Conservation (phyloP, 257 asterid genomes). For the Plantago major region DNA sequence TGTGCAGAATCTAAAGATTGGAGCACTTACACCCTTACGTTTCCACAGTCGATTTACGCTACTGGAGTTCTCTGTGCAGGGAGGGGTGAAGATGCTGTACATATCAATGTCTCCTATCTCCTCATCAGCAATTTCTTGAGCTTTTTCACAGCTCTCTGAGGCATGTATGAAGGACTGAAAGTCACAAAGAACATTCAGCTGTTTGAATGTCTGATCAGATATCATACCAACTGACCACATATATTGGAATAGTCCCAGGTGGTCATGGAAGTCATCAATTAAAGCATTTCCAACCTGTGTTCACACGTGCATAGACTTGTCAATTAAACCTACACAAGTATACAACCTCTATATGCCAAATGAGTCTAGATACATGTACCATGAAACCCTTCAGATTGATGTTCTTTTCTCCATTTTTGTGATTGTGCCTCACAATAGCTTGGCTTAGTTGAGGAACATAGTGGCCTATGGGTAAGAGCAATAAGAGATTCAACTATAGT, state of each 20-base stretch:
- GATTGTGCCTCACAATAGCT: constrained; percentile 71
- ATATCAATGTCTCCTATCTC: constrained; percentile 81
- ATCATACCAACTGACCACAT: constrained; percentile 91
- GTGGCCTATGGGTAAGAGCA: constrained; percentile 82
- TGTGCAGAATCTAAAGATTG: constrained; percentile 9
- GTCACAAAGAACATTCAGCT: constrained; percentile 55
- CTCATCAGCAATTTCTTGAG: constrained; percentile 47
- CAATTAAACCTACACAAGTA: constrained; percentile 13
- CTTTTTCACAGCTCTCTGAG: constrained; percentile 46
- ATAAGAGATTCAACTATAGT: neutral
- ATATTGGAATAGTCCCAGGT: constrained; percentile 73
- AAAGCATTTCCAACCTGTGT: constrained; percentile 93
- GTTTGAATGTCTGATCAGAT: constrained; percentile 90
- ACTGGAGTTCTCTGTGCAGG: constrained; percentile 63
- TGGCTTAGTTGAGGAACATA: constrained; percentile 96
- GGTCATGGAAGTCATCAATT: constrained; percentile 80
- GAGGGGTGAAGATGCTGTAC: constrained; percentile 88
- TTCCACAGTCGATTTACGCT: constrained; percentile 35
- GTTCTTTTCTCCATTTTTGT: constrained; percentile 31
- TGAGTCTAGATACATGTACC: constrained; percentile 39
- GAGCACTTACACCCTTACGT: constrained; percentile 47
- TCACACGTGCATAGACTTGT: constrained; percentile 1
- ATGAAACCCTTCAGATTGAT: constrained; percentile 91
- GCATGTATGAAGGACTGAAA: constrained; percentile 43
- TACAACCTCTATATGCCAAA: constrained; percentile 10